Base-by-base conservation (phyloP, 805 yeast genomes). In the Brettanomyces nanus region DNA sequence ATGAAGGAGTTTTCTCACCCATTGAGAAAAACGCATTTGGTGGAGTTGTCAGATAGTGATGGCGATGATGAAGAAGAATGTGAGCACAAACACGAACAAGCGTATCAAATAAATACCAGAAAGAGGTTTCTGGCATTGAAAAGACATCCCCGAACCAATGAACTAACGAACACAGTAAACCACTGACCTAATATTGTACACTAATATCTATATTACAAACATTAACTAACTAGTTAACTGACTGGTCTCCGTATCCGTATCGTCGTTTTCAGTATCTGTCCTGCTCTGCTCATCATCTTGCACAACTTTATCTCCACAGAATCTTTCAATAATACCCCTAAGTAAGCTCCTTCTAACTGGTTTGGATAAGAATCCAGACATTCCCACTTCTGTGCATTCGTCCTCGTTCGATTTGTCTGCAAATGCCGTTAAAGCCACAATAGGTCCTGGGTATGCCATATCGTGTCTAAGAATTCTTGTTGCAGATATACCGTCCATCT, bases 381-480 rank as follows among this genome's bases (percentile, higher is more conserved):
- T 92, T 3, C 97, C 97, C n/a, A 82, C 79, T 15, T 76, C 80
- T 40, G 84, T 56, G 58, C 97, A 89, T 43, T 77, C 95, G 47
- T 77, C 79, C 28, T 83, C 87, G 51, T 89, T 90, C 33, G 89
- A 79, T 45, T 85, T 86, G 58, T 90, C 97, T 1, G 97, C 96
- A 66, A 83, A 90, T 1, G 97, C 97, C 0, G 97, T 89, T 38
- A 90, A 69, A 0, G 97, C 97, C 28, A 90, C 92, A 41, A 92
- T 87, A 0, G 97, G 97, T 5, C 73, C 71, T 1, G 55, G 54
- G 52, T 73, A 84, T 4, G 69, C 63, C 42, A 83, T 57, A 31
- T 81, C 78, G 14, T 66, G 60, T 32, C 96, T 67, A 26, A 90
- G 81, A 51, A 72, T 67, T 43, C 66, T 75, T 0, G 97, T 87